Percentiles rank a stretch among this genome's conserved stretches.
These are phyloP conservation scores for Colletotrichum sojae DNA, from an alignment of 2,329 filamentous ascomycete genomes.

Conservation along the genomic window DNA sequence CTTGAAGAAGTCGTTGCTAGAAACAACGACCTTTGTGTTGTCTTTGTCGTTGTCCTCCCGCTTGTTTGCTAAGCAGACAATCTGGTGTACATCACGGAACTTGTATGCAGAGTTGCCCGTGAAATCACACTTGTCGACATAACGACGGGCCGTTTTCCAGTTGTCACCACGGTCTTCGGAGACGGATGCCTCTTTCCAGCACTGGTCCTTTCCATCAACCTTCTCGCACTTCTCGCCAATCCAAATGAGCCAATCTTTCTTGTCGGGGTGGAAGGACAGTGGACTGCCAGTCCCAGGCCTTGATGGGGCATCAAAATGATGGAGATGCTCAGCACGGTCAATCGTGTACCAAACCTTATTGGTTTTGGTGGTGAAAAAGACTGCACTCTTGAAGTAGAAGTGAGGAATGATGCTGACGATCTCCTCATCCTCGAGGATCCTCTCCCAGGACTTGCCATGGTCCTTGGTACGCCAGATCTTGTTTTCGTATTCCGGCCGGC, in stretches of 20 bases:
- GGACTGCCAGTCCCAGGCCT: constrained; percentile 60
- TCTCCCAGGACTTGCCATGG: constrained; percentile 89
- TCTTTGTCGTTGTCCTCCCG: constrained; percentile 75
- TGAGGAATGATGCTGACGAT: constrained; percentile 83
- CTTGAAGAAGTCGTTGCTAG: constrained; percentile 84
- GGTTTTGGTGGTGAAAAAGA: constrained; percentile 84
- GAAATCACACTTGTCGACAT: constrained; percentile 88
- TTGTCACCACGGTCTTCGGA: constrained; percentile 84
- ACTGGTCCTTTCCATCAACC: constrained; percentile 65
- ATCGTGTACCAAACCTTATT: constrained; percentile 83
- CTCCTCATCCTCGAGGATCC: constrained; percentile 76
- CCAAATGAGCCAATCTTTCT: constrained; percentile 94
- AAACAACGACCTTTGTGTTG: constrained; percentile 78
- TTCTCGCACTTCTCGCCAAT: constrained; percentile 80
- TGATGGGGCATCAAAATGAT: constrained; percentile 79
- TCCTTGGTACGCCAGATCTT: constrained; percentile 82
- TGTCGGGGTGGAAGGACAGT: constrained; percentile 85
- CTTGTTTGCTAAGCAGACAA: constrained; percentile 70
- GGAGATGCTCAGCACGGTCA: constrained; percentile 81
- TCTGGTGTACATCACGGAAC: constrained; percentile 66
- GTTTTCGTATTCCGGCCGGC: constrained; percentile 59
- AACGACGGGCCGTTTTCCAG: constrained; percentile 83
- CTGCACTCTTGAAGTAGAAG: constrained; percentile 83
- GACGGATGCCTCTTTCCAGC: constrained; percentile 81
- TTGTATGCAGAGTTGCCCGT: constrained; percentile 75